Percentiles rank a stretch among this genome's conserved stretches.
Conservation (phyloP, 2,329 filamentous ascomycete species). For the Aureobasidium sp. region DNA sequence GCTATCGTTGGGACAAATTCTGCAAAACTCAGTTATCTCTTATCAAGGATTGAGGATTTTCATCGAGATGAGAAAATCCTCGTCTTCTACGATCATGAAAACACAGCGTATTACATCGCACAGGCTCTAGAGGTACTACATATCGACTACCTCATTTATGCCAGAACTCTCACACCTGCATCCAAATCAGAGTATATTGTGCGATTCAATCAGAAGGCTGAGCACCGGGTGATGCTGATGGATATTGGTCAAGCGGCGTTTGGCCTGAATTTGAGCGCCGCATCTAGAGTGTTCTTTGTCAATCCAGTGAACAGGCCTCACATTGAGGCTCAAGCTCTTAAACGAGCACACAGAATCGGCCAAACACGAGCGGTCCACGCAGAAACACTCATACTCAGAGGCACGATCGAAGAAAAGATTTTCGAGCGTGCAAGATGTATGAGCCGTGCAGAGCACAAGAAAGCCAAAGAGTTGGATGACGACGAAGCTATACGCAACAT, state of each 20-base stretch:
- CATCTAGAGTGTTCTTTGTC: conserved; percentile 81
- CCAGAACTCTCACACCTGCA: conserved; percentile 53
- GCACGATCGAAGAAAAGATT: conserved; percentile 80
- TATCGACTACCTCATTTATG: conserved; percentile 59
- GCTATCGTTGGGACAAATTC: conserved; percentile 73
- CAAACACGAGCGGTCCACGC: conserved; percentile 73
- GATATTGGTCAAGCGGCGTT: conserved; percentile 85
- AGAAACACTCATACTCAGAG: conserved; percentile 73
- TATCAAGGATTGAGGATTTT: conserved; percentile 63
- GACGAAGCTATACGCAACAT: conserved; percentile 53
- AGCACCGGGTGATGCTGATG: conserved; percentile 77
- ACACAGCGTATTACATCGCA: conserved; percentile 78
- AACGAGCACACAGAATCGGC: conserved; percentile 80
- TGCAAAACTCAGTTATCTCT: conserved; percentile 77
- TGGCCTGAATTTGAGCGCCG: conserved; percentile 75
- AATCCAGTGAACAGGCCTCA: conserved; percentile 79
- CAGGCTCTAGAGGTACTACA: conserved; percentile 69
- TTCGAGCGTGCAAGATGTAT: conserved; percentile 65
- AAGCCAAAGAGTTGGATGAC: conserved; percentile 52
- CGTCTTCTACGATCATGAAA: conserved; percentile 86
- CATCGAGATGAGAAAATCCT: conserved; percentile 75
- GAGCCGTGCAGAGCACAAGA: conserved; percentile 54
- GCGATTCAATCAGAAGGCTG: conserved; percentile 63
- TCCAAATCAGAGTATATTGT: conserved; percentile 69
- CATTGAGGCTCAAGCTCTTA: conserved; percentile 84